Base-by-base conservation (phyloP, 106 monocot genomes). In the Vanilla planifolia region DNA sequence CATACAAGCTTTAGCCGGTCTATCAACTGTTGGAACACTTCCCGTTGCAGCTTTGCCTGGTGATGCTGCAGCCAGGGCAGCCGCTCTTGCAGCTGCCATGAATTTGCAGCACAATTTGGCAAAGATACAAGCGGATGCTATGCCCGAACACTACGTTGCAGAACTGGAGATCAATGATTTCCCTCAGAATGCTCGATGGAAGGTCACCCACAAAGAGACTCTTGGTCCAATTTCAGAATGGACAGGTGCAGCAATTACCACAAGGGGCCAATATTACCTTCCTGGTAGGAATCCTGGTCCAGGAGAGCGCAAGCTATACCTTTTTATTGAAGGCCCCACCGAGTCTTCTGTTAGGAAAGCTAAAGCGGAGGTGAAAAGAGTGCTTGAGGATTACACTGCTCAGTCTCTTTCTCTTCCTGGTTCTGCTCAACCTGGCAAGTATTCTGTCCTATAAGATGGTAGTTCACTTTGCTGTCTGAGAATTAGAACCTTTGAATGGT, bases 161-260 rank as follows among this genome's bases (percentile, higher is more conserved):
- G 90, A 90, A 47, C 62, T 96, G 37, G 95, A 96, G 76, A 96
- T 96, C 48, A 90, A 96, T 60, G 95, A 90, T 34, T 90, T 96
- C 25, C 89, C 95, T 16, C 95, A 96, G 50, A 86, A 90, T 79
- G 95, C 95, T 9, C 79, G 95, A 15, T 96, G 95, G 95, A 90
- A 77, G 71, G 78, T 96, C 9, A 96, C 95, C 3, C 95, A 96
- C 52, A 96, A 96, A 44, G 95, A 96, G 67, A 96, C 95, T 8
- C 59, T 96, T 60, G 83, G 73, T 64, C 95, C 95, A 40, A 90
- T 96, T 44, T 86, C 86, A 27, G 95, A 96, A 11, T 90, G 90
- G 90, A 90, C 86, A 1, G 95, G 95, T 9, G 95, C 89, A 22
- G 89, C 95, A 26, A 86, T 90, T 50, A 96, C 95, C 24, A 96